These are phyloP conservation scores for Massarina eburnea DNA, from an alignment of 2,329 filamentous ascomycete species.

Conservation along the genomic window DNA sequence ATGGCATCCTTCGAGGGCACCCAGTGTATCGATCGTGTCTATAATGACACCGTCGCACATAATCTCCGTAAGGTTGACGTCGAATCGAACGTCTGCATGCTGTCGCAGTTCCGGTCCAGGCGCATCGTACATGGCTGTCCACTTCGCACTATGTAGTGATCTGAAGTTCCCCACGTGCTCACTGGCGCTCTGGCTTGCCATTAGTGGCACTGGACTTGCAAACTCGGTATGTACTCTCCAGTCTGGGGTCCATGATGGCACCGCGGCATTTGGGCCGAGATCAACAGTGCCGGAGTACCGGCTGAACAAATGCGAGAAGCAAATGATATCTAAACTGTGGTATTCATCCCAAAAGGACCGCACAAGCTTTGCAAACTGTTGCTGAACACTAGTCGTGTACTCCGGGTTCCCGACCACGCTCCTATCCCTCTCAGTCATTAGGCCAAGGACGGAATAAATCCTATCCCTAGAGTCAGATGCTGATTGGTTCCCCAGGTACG, in stretches of 20 bases:
- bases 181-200: conserved; percentile 36
- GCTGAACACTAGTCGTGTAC: conserved; percentile 18
- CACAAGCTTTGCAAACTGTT: conserved; percentile 31
- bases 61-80: conserved; percentile 23
- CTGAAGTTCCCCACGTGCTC: conserved; percentile 33
- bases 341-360: conserved; percentile 28
- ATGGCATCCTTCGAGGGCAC: conserved; percentile 26
- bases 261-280: conserved; percentile 9
- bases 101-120: conserved; percentile 20
- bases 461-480: conserved; percentile 32
- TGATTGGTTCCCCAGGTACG: conserved; percentile 31
- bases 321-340: conserved; percentile 30
- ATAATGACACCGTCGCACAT: conserved; percentile 28
- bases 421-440: conserved; percentile 26
- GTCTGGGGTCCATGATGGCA: conserved; percentile 32
- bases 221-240: conserved; percentile 29
- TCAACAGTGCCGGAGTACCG: conserved; percentile 16
- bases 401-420: conserved; percentile 26
- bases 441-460: conserved; percentile 32
- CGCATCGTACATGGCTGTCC: conserved; percentile 29
- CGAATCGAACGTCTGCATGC: conserved; percentile 23
- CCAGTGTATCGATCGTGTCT: conserved; percentile 25
- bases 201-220: conserved; percentile 35
- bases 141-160: conserved; percentile 21
- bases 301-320: conserved; percentile 33